phyloP scores from a whole-genome alignment of 768 basidiomycete species.

The Aureoboletus auriporus region DNA sequence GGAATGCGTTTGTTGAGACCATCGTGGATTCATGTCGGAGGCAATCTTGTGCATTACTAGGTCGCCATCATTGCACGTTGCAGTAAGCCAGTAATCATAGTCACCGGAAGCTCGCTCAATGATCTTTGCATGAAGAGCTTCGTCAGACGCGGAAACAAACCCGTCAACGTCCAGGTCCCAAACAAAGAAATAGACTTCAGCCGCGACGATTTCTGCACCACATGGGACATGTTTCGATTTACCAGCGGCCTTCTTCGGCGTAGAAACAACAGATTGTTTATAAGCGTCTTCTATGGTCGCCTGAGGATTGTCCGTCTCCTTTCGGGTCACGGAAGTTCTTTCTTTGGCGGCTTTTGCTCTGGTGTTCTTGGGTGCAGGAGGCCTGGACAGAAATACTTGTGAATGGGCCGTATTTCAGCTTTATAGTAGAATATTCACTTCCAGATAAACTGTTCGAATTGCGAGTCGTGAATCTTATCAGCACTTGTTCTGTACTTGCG shows the following conservation, averaged over 20 bases:
- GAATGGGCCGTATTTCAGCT: neutral
- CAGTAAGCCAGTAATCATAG: slow-evolving; percentile 59
- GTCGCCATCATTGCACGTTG: slow-evolving; percentile 46
- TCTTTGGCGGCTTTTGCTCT: slow-evolving; percentile 16
- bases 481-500: slow-evolving; percentile 78
- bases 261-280: slow-evolving; percentile 9
- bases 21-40: slow-evolving; percentile 69
- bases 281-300: slow-evolving; percentile 1
- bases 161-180: slow-evolving; percentile 52
- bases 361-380: slow-evolving; percentile 18
- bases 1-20: slow-evolving; percentile 57
- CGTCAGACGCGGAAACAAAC: slow-evolving; percentile 46
- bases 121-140: slow-evolving; percentile 52
- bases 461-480: slow-evolving; percentile 59
- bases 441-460: slow-evolving; percentile 79
- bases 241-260: slow-evolving; percentile 10
- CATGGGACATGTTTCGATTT: slow-evolving; percentile 19
- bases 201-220: slow-evolving; percentile 29
- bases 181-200: slow-evolving; percentile 54
- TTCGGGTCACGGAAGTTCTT: slow-evolving; percentile 9
- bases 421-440: slow-evolving; percentile 48
- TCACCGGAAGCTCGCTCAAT: slow-evolving; percentile 38
- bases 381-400: slow-evolving; percentile 10
- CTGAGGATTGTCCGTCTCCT: slow-evolving; percentile 4
- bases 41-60: slow-evolving; percentile 60